Evolutionary conservation across 768 basidiomycete genomes (phyloP).

Genomic region (Lanmaoa pseudosensibilis): DNA sequence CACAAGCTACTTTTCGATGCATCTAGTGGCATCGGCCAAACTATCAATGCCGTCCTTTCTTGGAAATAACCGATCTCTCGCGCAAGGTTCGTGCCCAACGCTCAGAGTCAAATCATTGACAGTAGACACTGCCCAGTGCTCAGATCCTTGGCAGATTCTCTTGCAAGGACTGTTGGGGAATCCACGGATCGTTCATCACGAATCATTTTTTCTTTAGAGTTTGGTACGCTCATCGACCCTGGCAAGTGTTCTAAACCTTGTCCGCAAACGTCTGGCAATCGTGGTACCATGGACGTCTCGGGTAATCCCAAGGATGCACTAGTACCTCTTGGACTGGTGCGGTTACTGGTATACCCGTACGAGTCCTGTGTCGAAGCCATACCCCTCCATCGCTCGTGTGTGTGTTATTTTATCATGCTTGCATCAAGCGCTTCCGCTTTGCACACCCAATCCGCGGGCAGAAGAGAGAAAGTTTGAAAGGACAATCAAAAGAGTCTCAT

Average conservation of each 20-base stretch:
- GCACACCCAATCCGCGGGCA: background rate
- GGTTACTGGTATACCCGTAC: background rate
- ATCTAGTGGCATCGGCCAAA: too few relatives aligned
- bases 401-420: background rate
- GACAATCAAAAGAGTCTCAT: background rate
- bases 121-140: too few relatives aligned
- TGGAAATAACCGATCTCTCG: too few relatives aligned
- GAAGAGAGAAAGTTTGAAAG: background rate
- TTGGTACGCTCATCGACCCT: background rate
- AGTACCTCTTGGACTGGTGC: background rate
- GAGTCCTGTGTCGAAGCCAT: background rate
- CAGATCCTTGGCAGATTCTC: too few relatives aligned
- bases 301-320: background rate
- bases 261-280: too few relatives aligned
- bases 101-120: too few relatives aligned
- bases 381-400: background rate
- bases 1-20: too few relatives aligned
- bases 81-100: too few relatives aligned
- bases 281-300: background rate
- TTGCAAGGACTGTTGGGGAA: too few relatives aligned
- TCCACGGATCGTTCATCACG: too few relatives aligned
- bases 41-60: too few relatives aligned
- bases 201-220: background rate
- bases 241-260: background rate
- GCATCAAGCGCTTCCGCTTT: background rate